phyloP scores from a whole-genome alignment of 495 filamentous ascomycete species.

The Neurospora sp. region DNA sequence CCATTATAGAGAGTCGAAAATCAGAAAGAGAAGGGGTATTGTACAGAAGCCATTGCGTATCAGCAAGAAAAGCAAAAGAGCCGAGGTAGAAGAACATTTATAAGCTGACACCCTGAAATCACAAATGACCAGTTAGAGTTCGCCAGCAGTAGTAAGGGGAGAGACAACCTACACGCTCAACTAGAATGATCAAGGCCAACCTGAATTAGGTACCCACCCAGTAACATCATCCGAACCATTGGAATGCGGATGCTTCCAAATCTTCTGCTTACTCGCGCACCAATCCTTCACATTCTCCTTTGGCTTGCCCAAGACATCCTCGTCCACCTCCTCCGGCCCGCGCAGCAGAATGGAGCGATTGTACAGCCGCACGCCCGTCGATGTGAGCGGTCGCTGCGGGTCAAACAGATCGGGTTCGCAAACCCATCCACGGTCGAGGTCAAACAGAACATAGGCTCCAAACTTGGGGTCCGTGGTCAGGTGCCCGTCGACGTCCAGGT shows the following conservation, averaged over 20 bases:
- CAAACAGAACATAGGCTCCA: not conserved
- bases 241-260: too few relatives aligned
- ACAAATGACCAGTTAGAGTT: not conserved
- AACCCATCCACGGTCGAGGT: too few relatives aligned
- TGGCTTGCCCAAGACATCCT: not conserved
- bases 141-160: not conserved
- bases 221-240: too few relatives aligned
- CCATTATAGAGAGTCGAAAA: not conserved
- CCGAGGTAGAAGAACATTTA: not conserved
- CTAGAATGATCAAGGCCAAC: too few relatives aligned
- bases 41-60: not conserved
- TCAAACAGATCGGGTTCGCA: not conserved
- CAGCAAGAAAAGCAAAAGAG: not conserved
- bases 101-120: not conserved
- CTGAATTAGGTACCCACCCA: too few relatives aligned
- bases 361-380: not conserved
- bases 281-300: not conserved
- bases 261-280: not conserved
- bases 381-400: not conserved
- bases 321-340: not conserved
- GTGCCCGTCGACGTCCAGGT: conserved; percentile 6
- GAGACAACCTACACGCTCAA: not conserved
- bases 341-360: not conserved
- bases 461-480: not conserved
- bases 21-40: not conserved